A percentile compares a stretch with the other conserved stretches of the same genome.
Evolutionary conservation across 2,329 filamentous ascomycete species (phyloP).

Genomic region (Claviceps quebecensis): DNA sequence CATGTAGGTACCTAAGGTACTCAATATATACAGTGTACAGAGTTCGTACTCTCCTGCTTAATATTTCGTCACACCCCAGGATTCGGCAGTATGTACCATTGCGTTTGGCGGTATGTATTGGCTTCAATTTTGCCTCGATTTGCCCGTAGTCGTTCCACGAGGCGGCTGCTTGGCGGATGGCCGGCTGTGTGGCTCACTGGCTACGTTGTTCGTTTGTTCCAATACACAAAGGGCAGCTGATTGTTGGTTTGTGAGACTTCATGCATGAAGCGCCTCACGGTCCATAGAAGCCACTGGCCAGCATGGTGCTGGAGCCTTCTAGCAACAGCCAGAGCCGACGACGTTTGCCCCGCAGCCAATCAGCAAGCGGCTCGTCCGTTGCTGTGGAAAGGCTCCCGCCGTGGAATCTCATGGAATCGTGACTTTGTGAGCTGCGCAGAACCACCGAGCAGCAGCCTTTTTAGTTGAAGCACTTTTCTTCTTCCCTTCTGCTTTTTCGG

Average conservation of each 20-base stretch:
- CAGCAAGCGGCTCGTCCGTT: conserved; percentile 10
- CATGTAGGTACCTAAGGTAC: too few species aligned
- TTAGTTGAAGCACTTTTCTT: conserved; percentile 16
- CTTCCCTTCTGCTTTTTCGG: conserved; percentile 11
- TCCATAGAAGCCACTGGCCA: background rate
- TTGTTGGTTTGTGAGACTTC: background rate
- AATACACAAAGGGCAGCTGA: background rate
- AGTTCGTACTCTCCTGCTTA: too few species aligned
- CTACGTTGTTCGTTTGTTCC: background rate
- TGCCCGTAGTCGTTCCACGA: background rate
- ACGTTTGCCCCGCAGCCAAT: conserved; percentile 11
- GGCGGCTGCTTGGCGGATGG: background rate
- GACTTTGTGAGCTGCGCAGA: conserved; percentile 13
- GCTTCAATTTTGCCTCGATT: background rate
- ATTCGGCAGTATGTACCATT: too few species aligned
- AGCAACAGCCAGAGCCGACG: conserved; percentile 6
- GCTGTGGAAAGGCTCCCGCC: conserved; percentile 17
- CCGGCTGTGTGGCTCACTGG: background rate
- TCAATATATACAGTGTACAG: too few species aligned
- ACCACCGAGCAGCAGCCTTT: conserved; percentile 17
- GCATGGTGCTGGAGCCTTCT: conserved; percentile 15
- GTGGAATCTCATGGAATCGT: conserved; percentile 34
- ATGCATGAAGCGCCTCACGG: background rate
- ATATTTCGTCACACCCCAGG: too few species aligned
- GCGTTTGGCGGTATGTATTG: too few species aligned